Percentiles rank a stretch among this genome's conserved stretches.
These are phyloP conservation scores for Claviceps sorghi DNA, from an alignment of 2,329 filamentous ascomycete species.

Conservation along the genomic window DNA sequence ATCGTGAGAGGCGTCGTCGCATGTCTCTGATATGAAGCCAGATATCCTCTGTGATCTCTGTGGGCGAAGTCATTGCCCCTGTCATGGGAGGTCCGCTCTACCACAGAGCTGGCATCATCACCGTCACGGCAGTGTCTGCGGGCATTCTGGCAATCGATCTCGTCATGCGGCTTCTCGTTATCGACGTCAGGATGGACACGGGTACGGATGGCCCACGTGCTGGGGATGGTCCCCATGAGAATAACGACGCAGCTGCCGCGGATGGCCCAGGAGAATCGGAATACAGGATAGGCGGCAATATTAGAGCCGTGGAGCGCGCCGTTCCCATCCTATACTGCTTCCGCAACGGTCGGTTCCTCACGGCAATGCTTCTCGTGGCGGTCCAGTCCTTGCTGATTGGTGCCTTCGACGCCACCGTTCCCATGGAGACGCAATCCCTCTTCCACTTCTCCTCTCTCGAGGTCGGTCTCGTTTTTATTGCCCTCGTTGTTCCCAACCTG, in stretches of 20 bases:
- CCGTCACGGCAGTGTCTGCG: neutral
- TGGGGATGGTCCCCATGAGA: neutral
- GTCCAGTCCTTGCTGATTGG: neutral
- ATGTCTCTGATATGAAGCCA: neutral
- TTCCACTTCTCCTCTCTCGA: neutral
- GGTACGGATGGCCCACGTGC: neutral
- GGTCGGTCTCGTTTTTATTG: neutral
- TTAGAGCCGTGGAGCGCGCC: neutral
- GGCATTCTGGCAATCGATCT: neutral
- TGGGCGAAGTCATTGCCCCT: neutral
- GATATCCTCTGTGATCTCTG: neutral
- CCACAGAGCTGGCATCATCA: neutral
- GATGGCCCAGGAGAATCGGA: neutral
- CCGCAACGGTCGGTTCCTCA: neutral
- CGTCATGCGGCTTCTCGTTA: neutral
- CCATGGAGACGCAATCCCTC: neutral
- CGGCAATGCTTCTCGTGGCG: neutral
- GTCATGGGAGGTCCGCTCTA: neutral
- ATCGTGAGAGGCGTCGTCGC: no score
- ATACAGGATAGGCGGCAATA: neutral
- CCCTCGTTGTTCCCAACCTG: neutral
- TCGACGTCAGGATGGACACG: neutral
- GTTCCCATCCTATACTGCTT: slow-evolving; percentile 2
- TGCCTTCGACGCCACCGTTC: slow-evolving; percentile 1
- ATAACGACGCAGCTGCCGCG: no score